Base-by-base conservation (phyloP, 768 basidiomycete genomes). In the Gloeostereum incarnatum region DNA sequence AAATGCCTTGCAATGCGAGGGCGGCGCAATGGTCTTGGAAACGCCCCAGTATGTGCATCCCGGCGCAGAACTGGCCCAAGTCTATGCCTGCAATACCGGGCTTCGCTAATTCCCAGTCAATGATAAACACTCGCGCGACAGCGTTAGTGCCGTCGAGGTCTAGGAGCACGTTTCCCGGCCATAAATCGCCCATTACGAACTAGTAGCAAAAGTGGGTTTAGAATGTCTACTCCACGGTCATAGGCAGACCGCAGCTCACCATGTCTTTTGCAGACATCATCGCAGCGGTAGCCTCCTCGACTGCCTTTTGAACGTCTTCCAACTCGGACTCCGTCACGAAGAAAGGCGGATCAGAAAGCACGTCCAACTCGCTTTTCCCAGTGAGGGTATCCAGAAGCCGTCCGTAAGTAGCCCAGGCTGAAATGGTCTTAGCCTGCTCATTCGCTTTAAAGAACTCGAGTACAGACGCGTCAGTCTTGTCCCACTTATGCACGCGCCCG, bases 161-260 rank as follows among this genome's bases (percentile, higher is more conserved):
- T n/a, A 81, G 46, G 43, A 81, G 59, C 32, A 83, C 45, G 48
- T 84, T 83, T 0, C 80, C 81, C 1, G 81, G 71, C 80, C 81
- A 84, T 46, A 83, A 77, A 52, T 84, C 82, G 0, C 82, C 81
- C 73, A 75, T 75, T n/a, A 68, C 64, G 34, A 69, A 60, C 68
- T 65, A 32, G 29, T 13, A 1, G 39, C 3, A 34, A 31, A 35
- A 27, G 35, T 6, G 30, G 20, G 13, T 22, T 18, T 1, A n/a
- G 32, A 17, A 16, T 24, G 25, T 14, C 20, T 9, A 16, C 3
- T 25, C 32, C 9, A 36, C 14, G 19, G 18, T 20, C 6, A 21
- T 27, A 20, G 32, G 31, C 7, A 20, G 23, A 5, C 41, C 3
- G 14, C 26, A 26, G 49, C 57, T 46, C 33, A 65, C 61, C 34